Base-by-base conservation (phyloP, 257 asterid genomes). In the Misopates orontium region DNA sequence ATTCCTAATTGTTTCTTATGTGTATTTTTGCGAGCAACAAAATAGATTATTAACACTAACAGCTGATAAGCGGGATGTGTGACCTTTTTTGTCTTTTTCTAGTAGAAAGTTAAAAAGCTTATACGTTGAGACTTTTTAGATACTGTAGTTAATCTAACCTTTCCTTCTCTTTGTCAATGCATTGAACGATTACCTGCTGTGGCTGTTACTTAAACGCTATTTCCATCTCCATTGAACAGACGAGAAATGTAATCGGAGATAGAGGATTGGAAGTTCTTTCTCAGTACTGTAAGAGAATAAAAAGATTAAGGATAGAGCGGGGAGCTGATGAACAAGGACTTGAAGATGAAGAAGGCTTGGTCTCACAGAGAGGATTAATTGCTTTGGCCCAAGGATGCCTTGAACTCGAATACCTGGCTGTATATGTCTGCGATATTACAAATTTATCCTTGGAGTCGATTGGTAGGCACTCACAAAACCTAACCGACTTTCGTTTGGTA, bases 171-270 rank as follows among this genome's bases (percentile, higher is more conserved):
- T 65, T 17, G 1, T 18, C 11, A 11, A 41, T 60, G 56, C 56
- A 56, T 50, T 16, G 17, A 63, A 53, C 53, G 53, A 56, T 25
- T 56, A 64, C 24, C 19, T 44, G n/a, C 32, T 36, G 10, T 28
- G 14, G 49, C 14, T 56, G 8, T 58, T 9, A 56, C 62, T 51
- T 44, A 48, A 59, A 21, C 62, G 13, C 4, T 60, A 10, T 51
- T 55, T 45, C 39, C 39, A 12, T 64, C 6, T 58, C 58, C 62
- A 16, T 69, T 68, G 41, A 76, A 77, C 83, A 91, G 95, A 66
- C 95, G 0, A 84, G 95, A 80, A 84, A 84, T 56, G 96, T 88
- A 23, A 80, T 91, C 21, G 98, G 96, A 50, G 95, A 91, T 64
- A 80, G 94, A 77, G 98, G 98, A 53, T 64, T 91, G 84, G 96